A percentile compares a stretch with the other conserved stretches of the same genome.
Conservation (phyloP, 805 yeast genomes). For the Maudiozyma barnettii region DNA sequence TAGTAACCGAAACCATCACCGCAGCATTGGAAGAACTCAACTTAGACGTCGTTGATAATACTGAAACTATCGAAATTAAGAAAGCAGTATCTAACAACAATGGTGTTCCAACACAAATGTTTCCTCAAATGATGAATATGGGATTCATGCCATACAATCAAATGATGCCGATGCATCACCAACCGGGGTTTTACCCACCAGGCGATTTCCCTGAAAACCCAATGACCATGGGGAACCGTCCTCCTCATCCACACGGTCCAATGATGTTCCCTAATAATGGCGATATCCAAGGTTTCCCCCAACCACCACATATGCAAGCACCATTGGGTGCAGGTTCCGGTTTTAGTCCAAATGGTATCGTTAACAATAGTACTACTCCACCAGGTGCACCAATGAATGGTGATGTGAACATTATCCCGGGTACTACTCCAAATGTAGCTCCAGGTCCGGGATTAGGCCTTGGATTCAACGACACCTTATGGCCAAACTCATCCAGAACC, state of each 20-base stretch:
- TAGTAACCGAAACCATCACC: constrained; percentile 22
- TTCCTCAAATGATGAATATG: constrained; percentile 22
- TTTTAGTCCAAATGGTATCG: constrained; percentile 1
- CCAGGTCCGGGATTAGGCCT: not conserved
- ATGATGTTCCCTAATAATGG: constrained; percentile 12
- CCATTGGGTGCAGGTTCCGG: constrained; percentile 3
- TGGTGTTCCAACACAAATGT: constrained; percentile 1
- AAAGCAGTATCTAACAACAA: not conserved
- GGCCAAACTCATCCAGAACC: constrained; percentile 10
- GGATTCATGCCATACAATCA: constrained; percentile 27
- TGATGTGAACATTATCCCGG: not conserved
- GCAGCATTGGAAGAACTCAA: constrained; percentile 28
- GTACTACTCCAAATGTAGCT: constrained; percentile 1
- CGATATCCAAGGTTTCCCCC: constrained; percentile 12
- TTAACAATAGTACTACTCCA: not conserved
- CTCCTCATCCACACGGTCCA: constrained; percentile 6
- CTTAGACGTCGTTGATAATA: constrained; percentile 18
- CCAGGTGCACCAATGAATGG: not conserved
- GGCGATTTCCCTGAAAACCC: constrained; percentile 15
- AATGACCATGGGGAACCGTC: constrained; percentile 2
- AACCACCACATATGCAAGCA: constrained; percentile 1
- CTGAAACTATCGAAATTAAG: not conserved
- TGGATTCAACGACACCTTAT: constrained; percentile 13
- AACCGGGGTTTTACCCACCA: constrained; percentile 20
- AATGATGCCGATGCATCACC: constrained; percentile 27